phyloP scores from a whole-genome alignment of 768 basidiomycete species.

The Russula earlei region DNA sequence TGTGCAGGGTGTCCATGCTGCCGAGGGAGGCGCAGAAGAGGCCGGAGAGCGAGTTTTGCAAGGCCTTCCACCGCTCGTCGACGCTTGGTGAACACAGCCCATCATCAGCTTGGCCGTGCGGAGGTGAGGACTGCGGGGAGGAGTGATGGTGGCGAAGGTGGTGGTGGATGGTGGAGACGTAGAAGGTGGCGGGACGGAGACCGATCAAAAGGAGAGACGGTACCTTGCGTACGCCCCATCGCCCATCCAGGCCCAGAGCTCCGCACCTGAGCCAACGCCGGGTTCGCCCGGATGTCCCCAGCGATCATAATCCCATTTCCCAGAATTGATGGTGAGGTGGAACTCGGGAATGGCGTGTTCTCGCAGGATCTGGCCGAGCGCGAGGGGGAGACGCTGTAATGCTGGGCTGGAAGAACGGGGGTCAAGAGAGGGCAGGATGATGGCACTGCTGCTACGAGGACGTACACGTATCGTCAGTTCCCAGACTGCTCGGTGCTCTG shows the following conservation, averaged over 20 bases:
- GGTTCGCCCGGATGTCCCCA: slow-evolving; percentile 78
- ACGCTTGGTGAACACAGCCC: slow-evolving; percentile 33
- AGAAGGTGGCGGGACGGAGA: background rate
- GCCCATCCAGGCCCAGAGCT: slow-evolving; percentile 90
- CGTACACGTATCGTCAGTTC: slow-evolving; percentile 40
- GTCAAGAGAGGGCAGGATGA: background rate
- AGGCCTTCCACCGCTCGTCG: slow-evolving; percentile 71
- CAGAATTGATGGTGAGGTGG: slow-evolving; percentile 83
- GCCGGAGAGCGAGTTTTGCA: slow-evolving; percentile 85
- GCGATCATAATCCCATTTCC: slow-evolving; percentile 79
- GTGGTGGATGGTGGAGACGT: background rate
- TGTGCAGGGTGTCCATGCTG: slow-evolving; percentile 63
- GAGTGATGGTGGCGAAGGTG: slow-evolving; percentile 22
- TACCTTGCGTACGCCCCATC: slow-evolving; percentile 46
- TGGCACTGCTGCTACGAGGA: background rate
- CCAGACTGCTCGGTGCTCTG: slow-evolving; percentile 43
- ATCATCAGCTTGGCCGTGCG: slow-evolving; percentile 30
- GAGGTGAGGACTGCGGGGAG: slow-evolving; percentile 26
- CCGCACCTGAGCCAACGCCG: slow-evolving; percentile 77
- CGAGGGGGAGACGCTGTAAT: slow-evolving; percentile 83
- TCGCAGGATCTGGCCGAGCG: slow-evolving; percentile 78
- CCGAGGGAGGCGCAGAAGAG: slow-evolving; percentile 92
- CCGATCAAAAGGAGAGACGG: background rate
- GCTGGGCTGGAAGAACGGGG: slow-evolving; percentile 48
- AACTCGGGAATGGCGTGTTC: slow-evolving; percentile 82